Percentiles rank a stretch among this genome's conserved stretches.
Conservation (phyloP, 2,329 filamentous ascomycete genomes). For the Coniochaeta hoffmannii region DNA sequence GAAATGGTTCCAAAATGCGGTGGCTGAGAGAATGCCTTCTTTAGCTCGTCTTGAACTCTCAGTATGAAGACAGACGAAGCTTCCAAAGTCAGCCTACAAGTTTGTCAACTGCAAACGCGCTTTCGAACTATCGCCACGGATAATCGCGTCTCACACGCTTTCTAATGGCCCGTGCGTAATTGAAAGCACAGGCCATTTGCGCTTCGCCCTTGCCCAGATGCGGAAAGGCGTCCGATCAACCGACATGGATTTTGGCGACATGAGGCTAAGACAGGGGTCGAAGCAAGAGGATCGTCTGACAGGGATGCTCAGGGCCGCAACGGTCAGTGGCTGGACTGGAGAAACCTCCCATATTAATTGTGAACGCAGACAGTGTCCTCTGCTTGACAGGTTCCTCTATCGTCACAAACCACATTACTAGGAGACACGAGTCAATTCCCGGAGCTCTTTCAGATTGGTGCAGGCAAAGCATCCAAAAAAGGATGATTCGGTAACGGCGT, state of each 20-base stretch:
- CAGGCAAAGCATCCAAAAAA: neutral
- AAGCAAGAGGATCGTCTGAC: neutral
- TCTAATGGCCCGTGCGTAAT: constrained; percentile 8
- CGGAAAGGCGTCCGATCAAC: neutral
- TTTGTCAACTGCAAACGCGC: neutral
- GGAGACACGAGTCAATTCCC: neutral
- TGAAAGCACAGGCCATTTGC: constrained; percentile 8
- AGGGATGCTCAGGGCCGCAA: neutral
- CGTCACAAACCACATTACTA: neutral
- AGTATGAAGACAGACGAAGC: neutral
- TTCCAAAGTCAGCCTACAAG: neutral
- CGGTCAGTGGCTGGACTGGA: neutral
- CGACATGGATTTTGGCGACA: neutral
- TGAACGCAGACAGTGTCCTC: neutral
- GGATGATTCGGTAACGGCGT: neutral
- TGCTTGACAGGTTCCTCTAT: neutral
- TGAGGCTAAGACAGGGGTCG: neutral
- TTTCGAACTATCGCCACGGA: constrained; percentile 6
- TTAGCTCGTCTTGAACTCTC: too few species aligned
- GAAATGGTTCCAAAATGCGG: too few species aligned
- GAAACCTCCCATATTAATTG: neutral
- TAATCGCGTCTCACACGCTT: constrained; percentile 3
- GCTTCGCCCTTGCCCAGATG: neutral
- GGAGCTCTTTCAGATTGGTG: neutral
- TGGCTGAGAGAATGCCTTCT: too few species aligned